Base-by-base conservation (phyloP, 2,329 filamentous ascomycete genomes). In the Trichoderma koningiopsis region DNA sequence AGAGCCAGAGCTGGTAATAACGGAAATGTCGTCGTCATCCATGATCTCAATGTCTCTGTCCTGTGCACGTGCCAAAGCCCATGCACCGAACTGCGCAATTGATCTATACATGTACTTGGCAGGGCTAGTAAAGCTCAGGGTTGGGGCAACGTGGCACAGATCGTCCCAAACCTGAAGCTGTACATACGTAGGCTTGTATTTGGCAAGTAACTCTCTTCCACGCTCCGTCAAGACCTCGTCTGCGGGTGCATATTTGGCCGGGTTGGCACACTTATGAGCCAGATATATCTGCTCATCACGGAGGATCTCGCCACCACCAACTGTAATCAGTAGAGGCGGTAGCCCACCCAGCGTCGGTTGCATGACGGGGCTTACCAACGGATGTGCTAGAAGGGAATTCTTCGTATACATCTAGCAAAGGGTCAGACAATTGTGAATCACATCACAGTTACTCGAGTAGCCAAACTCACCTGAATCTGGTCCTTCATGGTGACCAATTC, bases 141-240 rank as follows among this genome's bases (percentile, higher is more conserved):
- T 97, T 0, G 95, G 93, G 0, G 91, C 90, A 6, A 97, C 94
- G 77, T 98, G 95, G 75, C 96, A 98, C 3, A 98, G 83, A 74
- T 97, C 92, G 69, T 98, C 95, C 94, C 95, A 98, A 1, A 98
- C 91, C 77, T 98, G 96, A 2, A 99, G 85, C 77, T 97, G 94
- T 0, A 98, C 95, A 74, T 97, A 88, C 0, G 96, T 99, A 0
- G 94, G 92, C 69, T 89, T 88, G 79, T 93, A 96, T 71, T 86
- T 89, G 43, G 85, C 82, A 19, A 96, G 75, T 14, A 84, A 79
- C 4, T 86, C 84, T 24, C 85, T 85, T 33, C 90, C 89, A 70
- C 86, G 83, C 47, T 90, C 86, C 40, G 90, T 84, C 70, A 96
- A 82, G 55, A 88, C 84, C 0, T 83, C 83, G 47, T 91, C 85